Evolutionary conservation across 345 rosid genomes (phyloP).

Genomic region (Linum trigynum): DNA sequence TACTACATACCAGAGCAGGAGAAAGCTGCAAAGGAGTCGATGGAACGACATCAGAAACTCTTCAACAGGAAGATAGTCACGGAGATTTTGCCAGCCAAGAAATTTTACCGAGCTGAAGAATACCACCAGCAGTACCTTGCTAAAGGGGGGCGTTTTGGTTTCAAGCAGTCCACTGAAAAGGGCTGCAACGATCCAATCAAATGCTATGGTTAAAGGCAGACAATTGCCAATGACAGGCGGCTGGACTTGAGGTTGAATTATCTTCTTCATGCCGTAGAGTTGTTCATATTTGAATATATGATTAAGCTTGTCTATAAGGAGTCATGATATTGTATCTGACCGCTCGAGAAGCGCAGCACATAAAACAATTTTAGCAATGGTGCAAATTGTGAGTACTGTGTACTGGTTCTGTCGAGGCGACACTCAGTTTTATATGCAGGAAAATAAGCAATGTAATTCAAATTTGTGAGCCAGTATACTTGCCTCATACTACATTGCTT

Average conservation of each 20-base stretch:
- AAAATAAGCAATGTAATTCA: too few species aligned
- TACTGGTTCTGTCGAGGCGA: too few species aligned
- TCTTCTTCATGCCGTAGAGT: neutral
- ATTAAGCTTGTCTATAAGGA: too few species aligned
- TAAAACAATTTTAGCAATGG: neutral
- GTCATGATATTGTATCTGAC: too few species aligned
- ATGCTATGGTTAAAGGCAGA: conserved; percentile 65
- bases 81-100: conserved; percentile 79
- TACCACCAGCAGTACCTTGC: conserved; percentile 88
- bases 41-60: conserved; percentile 52
- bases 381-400: too few species aligned
- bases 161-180: conserved; percentile 59
- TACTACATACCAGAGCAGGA: conserved; percentile 80
- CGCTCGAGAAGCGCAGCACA: neutral
- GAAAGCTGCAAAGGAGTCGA: conserved; percentile 54
- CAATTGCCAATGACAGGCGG: neutral
- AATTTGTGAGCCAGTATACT: neutral
- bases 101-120: conserved; percentile 87
- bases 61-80: conserved; percentile 63
- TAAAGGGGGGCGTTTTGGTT: conserved; percentile 82
- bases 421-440: neutral
- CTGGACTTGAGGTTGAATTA: neutral
- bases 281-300: neutral
- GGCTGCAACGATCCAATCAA: conserved; percentile 88
- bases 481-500: too few species aligned